Base-by-base conservation (phyloP, 2,329 filamentous ascomycete genomes). In the Aspergillus puulaauensis region DNA sequence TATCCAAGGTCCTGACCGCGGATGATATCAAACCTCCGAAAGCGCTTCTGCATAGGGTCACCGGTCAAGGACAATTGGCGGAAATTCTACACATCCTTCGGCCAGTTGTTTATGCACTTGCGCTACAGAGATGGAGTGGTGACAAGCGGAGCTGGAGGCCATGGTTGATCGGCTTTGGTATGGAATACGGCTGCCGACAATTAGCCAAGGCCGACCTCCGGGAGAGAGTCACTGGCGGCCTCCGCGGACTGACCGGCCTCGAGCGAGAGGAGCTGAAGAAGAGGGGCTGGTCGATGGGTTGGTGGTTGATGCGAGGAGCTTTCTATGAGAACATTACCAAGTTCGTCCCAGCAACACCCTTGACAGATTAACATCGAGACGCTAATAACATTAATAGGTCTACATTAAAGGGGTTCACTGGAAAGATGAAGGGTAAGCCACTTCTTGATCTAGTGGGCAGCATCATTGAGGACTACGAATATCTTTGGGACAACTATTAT, bases 401-500 rank as follows among this genome's bases (percentile, higher is more conserved):
- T 8, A 83, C 83, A 78, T 78, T 88, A 54, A 90, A 90, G 75
- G 84, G 86, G 4, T 75, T 93, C 14, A 87, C 93, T 7, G 80
- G 80, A 31, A 89, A 87, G 68, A 83, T 96, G 64, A 87, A 81
- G 70, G 80, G 86, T 64, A 89, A 88, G 69, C 87, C 90, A 52
- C 81, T 96, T 74, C 84, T 96, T 47, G 87, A 90, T 64, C 85
- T 99, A 71, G 81, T 96, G 23, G 90, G 88, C 8, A 91, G 90
- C 57, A 89, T 99, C 46, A 76, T 98, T 62, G 92, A 97, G 72
- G 95, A 99, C 73, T 99, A 99, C 72, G 91, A 96, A 75, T 98
- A 96, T 73, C 81, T 99, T 33, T 99, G 95, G 95, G 92, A 97
- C 76, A 93, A 96, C 68, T 98, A 97, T 75, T 96, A 98, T 76